Percentiles rank a stretch among this genome's conserved stretches.
Conservation (phyloP, 2,329 filamentous ascomycete species). For the Amauroascus verrucosus region DNA sequence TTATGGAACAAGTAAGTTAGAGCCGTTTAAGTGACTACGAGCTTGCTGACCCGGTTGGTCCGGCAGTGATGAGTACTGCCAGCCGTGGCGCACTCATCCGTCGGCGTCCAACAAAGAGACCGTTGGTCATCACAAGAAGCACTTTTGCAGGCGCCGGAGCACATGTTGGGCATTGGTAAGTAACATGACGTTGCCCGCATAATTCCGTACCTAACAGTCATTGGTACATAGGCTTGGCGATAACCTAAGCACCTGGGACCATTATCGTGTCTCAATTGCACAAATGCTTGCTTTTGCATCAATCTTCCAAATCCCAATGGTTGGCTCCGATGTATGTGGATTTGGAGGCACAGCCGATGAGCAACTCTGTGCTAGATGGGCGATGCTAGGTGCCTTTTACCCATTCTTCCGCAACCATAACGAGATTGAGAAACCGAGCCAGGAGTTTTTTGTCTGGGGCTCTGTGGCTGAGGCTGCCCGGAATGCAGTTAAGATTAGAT, state of each 20-base stretch:
- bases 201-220: neutral
- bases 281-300: slow-evolving; percentile 52
- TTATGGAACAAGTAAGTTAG: slow-evolving; percentile 47
- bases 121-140: slow-evolving; percentile 58
- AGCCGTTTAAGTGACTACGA: neutral
- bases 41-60: slow-evolving; percentile 9
- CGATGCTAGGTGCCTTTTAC: slow-evolving; percentile 59
- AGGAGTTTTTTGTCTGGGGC: slow-evolving; percentile 65
- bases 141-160: slow-evolving; percentile 58
- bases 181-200: neutral
- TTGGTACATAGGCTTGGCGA: slow-evolving; percentile 43
- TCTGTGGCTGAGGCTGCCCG: slow-evolving; percentile 53
- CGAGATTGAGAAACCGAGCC: slow-evolving; percentile 41
- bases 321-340: slow-evolving; percentile 65
- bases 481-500: slow-evolving; percentile 61
- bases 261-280: slow-evolving; percentile 50
- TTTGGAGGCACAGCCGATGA: slow-evolving; percentile 59
- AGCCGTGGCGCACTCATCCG: slow-evolving; percentile 52
- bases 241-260: slow-evolving; percentile 48
- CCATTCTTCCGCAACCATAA: slow-evolving; percentile 72
- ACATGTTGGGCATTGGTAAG: slow-evolving; percentile 40
- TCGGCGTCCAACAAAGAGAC: slow-evolving; percentile 49
- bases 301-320: slow-evolving; percentile 59
- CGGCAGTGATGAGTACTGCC: slow-evolving; percentile 50
- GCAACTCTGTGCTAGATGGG: slow-evolving; percentile 65